Conservation (phyloP, 352 stramenopile species). For the Pythium dissotocum region DNA sequence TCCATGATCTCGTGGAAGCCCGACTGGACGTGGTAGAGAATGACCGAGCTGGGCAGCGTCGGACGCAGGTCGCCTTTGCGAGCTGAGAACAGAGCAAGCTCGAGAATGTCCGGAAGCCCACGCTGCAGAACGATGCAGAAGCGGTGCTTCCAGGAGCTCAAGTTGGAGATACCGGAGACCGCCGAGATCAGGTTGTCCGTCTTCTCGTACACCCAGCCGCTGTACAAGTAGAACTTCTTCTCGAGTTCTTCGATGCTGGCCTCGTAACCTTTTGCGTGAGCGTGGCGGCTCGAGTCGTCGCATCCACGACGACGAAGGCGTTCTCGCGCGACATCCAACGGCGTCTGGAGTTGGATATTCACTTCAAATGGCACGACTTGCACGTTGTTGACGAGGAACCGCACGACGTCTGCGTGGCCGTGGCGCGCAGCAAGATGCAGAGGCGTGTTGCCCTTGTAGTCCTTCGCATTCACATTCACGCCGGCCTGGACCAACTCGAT, state of each 20-base stretch:
- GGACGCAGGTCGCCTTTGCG: conserved; percentile 43
- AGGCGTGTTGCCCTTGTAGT: conserved; percentile 40
- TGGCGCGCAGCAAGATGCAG: conserved; percentile 33
- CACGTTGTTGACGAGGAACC: conserved; percentile 21
- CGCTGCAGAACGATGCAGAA: conserved; percentile 76
- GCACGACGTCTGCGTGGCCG: conserved; percentile 26
- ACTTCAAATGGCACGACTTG: conserved; percentile 30
- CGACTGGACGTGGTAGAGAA: conserved; percentile 58
- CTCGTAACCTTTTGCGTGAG: conserved; percentile 13
- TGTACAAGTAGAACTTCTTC: conserved; percentile 37
- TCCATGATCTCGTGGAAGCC: conserved; percentile 48
- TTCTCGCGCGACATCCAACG: conserved; percentile 33
- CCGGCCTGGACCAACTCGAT: conserved; percentile 24
- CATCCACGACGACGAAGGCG: conserved; percentile 12
- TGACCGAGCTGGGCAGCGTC: conserved; percentile 53
- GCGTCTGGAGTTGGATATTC: conserved; percentile 30
- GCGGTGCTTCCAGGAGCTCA: conserved; percentile 38
- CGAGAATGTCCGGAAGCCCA: conserved; percentile 53
- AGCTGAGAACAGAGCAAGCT: conserved; percentile 75
- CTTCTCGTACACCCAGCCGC: conserved; percentile 35
- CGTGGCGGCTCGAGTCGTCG: conserved; percentile 8
- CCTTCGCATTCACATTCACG: conserved; percentile 33
- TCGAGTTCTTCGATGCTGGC: conserved; percentile 38
- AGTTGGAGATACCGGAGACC: conserved; percentile 30
- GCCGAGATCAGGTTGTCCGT: conserved; percentile 33